Evolutionary conservation across 2,329 filamentous ascomycete genomes (phyloP), one percentile per base, ranked within the genome.

Genomic region (Cercospora citrullina): DNA sequence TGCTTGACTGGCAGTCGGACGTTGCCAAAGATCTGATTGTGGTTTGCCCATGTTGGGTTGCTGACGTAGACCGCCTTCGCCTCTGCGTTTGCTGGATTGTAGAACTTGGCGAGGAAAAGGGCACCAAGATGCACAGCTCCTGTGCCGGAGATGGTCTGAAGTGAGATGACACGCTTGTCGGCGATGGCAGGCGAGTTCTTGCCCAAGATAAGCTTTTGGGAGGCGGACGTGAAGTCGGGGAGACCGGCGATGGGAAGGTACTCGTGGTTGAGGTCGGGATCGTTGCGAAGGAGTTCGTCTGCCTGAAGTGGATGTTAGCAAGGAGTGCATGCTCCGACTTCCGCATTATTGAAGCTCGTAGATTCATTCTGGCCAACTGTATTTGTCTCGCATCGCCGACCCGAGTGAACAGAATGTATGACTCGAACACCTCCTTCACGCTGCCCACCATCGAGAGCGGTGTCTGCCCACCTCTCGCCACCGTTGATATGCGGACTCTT

Each of bases 21-120:
- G 79, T 98, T 98, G 81, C 85, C 87, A 84, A 99, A 97, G 85
- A 99, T 97, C 82, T 98, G 95, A 84, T 96, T 90, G 88, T 99
- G 95, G 84, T 99, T 99, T 74, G 91, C 93, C 95, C 95, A 99
- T 70, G 95, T 99, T 63, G 95, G 95, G 80, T 91, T 91, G 77
- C 93, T 97, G 80, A 98, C 86, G 86, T 97, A 97, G 82, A 96
- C 88, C 68, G 89, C 88, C 72, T 79, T 79, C 73, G 87, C 90
- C 82, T 86, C 88, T 78, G 87, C 86, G 77, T 85, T 79, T 64
- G 79, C 77, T 14, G 83, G 81, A 67, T 84, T 85, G 86, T 92
- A 97, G 88, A 98, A 99, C 80, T 90, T 94, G 80, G 91, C 85
- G 69, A 99, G 90, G 89, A 99, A 99, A 74, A 96, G 89, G 71